These are phyloP conservation scores for Xenoacremonium recifei DNA, from an alignment of 2,329 filamentous ascomycete genomes.

Conservation along the genomic window DNA sequence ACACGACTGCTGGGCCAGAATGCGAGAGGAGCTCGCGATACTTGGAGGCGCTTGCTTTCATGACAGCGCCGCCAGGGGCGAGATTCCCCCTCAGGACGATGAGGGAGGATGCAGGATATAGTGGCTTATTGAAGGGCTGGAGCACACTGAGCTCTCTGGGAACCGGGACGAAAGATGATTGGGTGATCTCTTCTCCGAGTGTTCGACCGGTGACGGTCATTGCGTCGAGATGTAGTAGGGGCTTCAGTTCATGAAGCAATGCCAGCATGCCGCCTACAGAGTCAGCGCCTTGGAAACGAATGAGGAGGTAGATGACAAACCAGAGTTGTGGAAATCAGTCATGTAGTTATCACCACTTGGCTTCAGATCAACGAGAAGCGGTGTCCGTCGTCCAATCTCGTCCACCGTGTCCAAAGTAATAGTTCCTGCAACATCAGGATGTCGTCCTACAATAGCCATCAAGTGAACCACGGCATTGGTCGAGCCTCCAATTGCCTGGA, in stretches of 20 bases:
- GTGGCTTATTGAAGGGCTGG: slow-evolving; percentile 59
- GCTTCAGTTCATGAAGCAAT: slow-evolving; percentile 74
- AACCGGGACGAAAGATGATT: slow-evolving; percentile 59
- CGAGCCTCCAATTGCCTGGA: slow-evolving; percentile 81
- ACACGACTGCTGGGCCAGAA: slow-evolving; percentile 55
- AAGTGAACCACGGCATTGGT: slow-evolving; percentile 85
- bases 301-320: neutral
- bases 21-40: slow-evolving; percentile 58
- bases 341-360: slow-evolving; percentile 85
- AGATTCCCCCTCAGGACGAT: slow-evolving; percentile 83
- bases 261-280: slow-evolving; percentile 71
- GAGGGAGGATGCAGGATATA: slow-evolving; percentile 76
- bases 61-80: slow-evolving; percentile 78
- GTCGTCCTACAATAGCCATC: slow-evolving; percentile 78
- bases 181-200: slow-evolving; percentile 73
- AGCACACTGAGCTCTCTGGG: slow-evolving; percentile 49
- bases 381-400: slow-evolving; percentile 72
- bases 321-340: slow-evolving; percentile 82
- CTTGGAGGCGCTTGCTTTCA: slow-evolving; percentile 86
- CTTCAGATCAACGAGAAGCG: slow-evolving; percentile 81
- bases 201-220: slow-evolving; percentile 83
- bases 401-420: slow-evolving; percentile 79
- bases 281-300: neutral
- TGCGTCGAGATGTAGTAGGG: slow-evolving; percentile 73
- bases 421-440: slow-evolving; percentile 59